A percentile compares a stretch with the other conserved stretches of the same genome.
These are phyloP conservation scores for Suhomyces tanzawaensis DNA, from an alignment of 805 yeast species.

Conservation along the genomic window DNA sequence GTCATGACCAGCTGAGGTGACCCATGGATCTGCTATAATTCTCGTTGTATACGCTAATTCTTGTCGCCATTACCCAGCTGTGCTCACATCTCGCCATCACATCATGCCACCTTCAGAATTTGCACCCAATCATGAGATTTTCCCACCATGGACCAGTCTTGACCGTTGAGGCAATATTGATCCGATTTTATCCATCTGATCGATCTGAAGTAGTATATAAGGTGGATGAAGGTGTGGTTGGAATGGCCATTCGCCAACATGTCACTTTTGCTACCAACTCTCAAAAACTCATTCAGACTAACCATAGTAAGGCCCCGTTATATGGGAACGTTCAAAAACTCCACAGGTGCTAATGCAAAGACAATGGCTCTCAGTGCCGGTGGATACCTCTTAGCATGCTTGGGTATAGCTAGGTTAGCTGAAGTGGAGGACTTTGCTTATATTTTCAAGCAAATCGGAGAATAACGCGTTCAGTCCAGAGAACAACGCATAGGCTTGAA, in stretches of 20 bases:
- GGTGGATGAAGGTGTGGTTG: too few species aligned
- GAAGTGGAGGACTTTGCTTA: slow-evolving; percentile 27
- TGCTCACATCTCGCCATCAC: not conserved
- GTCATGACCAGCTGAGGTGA: too few species aligned
- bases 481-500: too few species aligned
- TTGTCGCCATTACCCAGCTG: too few species aligned
- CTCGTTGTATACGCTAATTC: too few species aligned
- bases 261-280: not conserved
- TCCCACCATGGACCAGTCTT: not conserved
- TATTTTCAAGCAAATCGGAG: slow-evolving; percentile 32
- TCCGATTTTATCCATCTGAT: too few species aligned
- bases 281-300: not conserved
- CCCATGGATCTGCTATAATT: too few species aligned
- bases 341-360: slow-evolving; percentile 1
- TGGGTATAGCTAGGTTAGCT: slow-evolving; percentile 30
- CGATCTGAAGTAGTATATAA: too few species aligned
- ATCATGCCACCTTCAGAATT: not conserved
- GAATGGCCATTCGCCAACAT: not conserved
- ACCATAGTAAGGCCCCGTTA: not conserved
- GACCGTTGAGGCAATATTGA: too few species aligned
- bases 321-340: not conserved
- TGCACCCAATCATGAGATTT: slow-evolving; percentile 2
- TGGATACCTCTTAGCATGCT: slow-evolving; percentile 24
- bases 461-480: too few species aligned
- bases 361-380: slow-evolving; percentile 20